phyloP scores from a whole-genome alignment of 2,329 filamentous ascomycete species.

The Sporothrix brunneoviolacea region DNA sequence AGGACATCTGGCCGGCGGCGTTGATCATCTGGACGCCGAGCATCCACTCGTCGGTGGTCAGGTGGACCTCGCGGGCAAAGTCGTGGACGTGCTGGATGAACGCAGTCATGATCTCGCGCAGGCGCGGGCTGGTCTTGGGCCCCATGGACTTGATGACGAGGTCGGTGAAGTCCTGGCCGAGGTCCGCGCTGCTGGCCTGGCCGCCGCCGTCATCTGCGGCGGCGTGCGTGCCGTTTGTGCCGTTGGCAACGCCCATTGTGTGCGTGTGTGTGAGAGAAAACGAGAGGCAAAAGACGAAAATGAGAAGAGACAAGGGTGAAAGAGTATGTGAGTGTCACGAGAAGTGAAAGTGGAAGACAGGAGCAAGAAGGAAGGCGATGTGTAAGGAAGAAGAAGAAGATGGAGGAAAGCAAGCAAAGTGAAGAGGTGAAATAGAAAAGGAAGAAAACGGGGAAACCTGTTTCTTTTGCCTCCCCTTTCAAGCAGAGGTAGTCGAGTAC shows the following conservation, averaged over 20 bases:
- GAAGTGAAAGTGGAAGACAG: background rate
- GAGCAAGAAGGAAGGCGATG: background rate
- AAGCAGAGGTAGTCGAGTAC: too few species aligned
- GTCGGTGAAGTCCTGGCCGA: constrained; percentile 47
- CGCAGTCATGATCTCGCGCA: constrained; percentile 49
- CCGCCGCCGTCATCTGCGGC: background rate
- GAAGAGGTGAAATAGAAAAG: background rate
- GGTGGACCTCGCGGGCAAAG: constrained; percentile 59
- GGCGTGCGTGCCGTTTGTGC: background rate
- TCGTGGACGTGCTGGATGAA: constrained; percentile 60
- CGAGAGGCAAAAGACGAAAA: background rate
- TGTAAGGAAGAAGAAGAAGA: background rate
- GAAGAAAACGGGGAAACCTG: background rate
- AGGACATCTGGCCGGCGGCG: constrained; percentile 52
- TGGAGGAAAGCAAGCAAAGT: background rate
- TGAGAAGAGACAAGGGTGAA: background rate
- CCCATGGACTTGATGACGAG: constrained; percentile 59
- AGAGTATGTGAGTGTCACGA: too few species aligned
- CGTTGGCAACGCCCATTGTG: background rate
- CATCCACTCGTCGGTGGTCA: constrained; percentile 62
- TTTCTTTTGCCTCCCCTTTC: too few species aligned
- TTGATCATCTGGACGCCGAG: constrained; percentile 56
- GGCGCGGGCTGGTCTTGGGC: constrained; percentile 52
- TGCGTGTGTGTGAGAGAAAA: background rate
- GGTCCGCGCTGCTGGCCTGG: constrained; percentile 30